Evolutionary conservation across 768 basidiomycete genomes (phyloP), one percentile per base, ranked within the genome.

Genomic region (Melanogaster broomeanus): DNA sequence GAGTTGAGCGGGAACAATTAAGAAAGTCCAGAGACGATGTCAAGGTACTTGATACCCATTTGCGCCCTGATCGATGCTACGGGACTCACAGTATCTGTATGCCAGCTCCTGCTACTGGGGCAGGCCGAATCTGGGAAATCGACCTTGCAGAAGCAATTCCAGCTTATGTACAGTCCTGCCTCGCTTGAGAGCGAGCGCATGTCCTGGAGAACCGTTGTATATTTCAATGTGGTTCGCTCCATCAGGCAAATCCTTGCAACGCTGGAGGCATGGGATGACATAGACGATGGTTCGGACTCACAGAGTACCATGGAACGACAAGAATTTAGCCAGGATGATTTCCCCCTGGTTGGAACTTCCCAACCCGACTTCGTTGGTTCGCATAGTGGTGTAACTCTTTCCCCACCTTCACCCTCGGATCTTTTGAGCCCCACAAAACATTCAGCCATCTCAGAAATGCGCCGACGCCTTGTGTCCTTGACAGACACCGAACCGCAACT

Each of bases 51-150:
- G 38, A 42, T 19, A 41, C 12, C 37, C 11, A 13, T 50, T 12
- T 5, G 15, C 44, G 16, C 40, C 13, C 5, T 49, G 16, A 2
- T 13, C 16, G 16, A n/a, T 50, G 48, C 53, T 5, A 24, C 22
- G 42, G 18, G 48, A 44, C 49, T 56, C 53, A 73, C 69, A 69
- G 48, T 34, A 22, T 47, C 19, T 25, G 34, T 51, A 16, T 35
- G 31, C 43, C 59, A 90, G 85, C 70, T 89, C 38, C 70, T 90
- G n/a, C 76, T 90, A 49, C 77, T 89, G 35, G 88, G 88, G 34
- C 87, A 89, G 61, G 87, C 87, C 34, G 87, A 89, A 73, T 88
- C 84, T 42, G 87, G 86, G 59, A 88, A 89, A 64, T 84, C 84
- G 28, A 88, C 86, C 4, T 77, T 89, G 42, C 85, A 87, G 68